Conservation (phyloP, 176 grass and related monocot species). For the Carex parvula region DNA sequence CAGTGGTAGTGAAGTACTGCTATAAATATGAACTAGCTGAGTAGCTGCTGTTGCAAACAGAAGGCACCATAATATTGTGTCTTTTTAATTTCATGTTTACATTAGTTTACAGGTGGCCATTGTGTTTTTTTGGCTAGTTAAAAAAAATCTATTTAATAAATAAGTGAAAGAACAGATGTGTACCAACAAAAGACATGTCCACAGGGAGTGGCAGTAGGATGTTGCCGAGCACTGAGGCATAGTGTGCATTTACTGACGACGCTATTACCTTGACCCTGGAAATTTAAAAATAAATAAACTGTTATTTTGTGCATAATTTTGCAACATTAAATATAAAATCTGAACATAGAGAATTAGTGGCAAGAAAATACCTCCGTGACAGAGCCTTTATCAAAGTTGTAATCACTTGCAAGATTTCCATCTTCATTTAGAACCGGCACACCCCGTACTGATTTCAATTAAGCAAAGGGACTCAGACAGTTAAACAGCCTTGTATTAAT, state of each 20-base stretch:
- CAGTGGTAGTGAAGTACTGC: neutral
- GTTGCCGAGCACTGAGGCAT: constrained; percentile 79
- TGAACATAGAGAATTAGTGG: constrained; percentile 8
- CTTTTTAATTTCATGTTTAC: neutral
- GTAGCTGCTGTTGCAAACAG: neutral
- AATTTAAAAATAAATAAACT: constrained; percentile 19
- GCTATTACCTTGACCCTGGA: constrained; percentile 47
- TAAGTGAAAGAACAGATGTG: constrained; percentile 10
- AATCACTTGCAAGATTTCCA: constrained; percentile 65
- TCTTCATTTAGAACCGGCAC: constrained; percentile 84
- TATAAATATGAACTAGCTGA: neutral
- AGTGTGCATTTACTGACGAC: constrained; percentile 84
- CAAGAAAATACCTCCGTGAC: constrained; percentile 58
- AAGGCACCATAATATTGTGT: neutral
- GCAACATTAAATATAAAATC: constrained; percentile 16
- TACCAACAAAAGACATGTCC: constrained; percentile 99
- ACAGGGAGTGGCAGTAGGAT: constrained; percentile 90
- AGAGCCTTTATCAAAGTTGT: constrained; percentile 45
- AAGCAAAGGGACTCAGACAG: neutral
- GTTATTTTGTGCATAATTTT: constrained; percentile 3
- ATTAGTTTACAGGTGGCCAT: neutral
- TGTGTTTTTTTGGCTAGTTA: neutral
- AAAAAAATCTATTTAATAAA: neutral
- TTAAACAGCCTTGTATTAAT: neutral
- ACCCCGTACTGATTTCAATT: constrained; percentile 41